Base-by-base conservation (phyloP, 371 early-diverging fungal species). In the Haplosporangium sp. region DNA sequence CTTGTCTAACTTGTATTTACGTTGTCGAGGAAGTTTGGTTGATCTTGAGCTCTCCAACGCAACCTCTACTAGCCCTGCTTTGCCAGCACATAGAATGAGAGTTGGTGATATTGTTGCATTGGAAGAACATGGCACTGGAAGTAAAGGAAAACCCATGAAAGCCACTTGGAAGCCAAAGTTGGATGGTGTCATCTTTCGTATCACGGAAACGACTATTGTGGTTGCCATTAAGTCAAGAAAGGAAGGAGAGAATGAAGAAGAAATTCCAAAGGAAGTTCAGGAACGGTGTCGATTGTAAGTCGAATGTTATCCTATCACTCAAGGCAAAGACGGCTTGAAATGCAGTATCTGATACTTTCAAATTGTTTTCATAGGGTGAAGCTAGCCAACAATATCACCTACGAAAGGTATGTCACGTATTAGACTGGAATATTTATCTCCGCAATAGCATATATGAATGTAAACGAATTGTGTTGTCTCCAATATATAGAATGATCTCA, bases 81-180 rank as follows among this genome's bases (percentile, higher is more conserved):
- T 94, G 17, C 93, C 93, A 1, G 69, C 93, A 0, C 92, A 93
- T 73, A 86, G 87, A 63, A 84, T 95, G 37, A 84, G 89, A 5
- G 85, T 92, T 0, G 95, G 95, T 35, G 95, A 95, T 79, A 92
- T 95, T 66, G 94, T 94, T 9, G 88, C 90, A 9, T 27, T 95
- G 6, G 91, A 91, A 47, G 89, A 89, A 50, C 88, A 90, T 62
- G 82, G 70, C 11, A 58, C 79, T 50, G 71, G 71, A 40, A 77
- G 71, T 44, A 71, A 77, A 57, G 73, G 55, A 37, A 63, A 86
- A 84, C 76, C 85, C 72, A 74, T 87, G 87, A 83, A 86, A 82
- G 59, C 86, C 72, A 44, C 70, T 77, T 61, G 65, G 63, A 71
- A 68, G 19, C 71, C 71, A n/a, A 77, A 72, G 44, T 47, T 74